Evolutionary conservation across 176 grass and related monocot species (phyloP).

Genomic region (Triticum timopheevii): DNA sequence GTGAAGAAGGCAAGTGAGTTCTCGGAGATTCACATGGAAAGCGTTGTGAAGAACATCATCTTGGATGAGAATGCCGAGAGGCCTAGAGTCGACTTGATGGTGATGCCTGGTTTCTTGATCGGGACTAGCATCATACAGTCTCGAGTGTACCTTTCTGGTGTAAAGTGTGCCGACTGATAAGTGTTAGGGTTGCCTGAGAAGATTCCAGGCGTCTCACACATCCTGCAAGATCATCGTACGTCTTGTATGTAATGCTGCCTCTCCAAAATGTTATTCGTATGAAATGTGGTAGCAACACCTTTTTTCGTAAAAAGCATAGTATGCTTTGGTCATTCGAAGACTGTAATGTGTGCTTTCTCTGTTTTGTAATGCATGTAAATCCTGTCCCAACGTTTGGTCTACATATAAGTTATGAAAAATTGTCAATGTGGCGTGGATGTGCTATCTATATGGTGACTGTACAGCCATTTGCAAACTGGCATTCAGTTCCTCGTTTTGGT

Average conservation of each 20-base stretch:
- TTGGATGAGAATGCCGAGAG: slow-evolving; percentile 47
- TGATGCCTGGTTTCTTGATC: slow-evolving; percentile 93
- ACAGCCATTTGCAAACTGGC: not conserved
- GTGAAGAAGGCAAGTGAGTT: slow-evolving; percentile 67
- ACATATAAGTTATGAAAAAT: not conserved
- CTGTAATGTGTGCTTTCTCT: not conserved
- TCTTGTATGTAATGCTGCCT: slow-evolving; percentile 20
- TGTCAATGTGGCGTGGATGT: not conserved
- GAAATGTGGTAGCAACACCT: not conserved
- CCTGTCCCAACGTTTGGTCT: not conserved
- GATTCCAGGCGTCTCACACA: not conserved
- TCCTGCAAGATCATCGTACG: not conserved
- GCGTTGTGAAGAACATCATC: slow-evolving; percentile 67
- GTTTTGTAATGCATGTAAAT: slow-evolving; percentile 12
- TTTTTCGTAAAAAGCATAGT: not conserved
- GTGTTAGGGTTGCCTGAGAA: not conserved
- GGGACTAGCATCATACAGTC: slow-evolving; percentile 63
- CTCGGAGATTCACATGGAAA: slow-evolving; percentile 89
- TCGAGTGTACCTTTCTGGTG: slow-evolving; percentile 71
- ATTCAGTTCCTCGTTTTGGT: not conserved
- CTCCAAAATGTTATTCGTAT: not conserved
- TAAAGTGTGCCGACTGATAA: slow-evolving; percentile 60
- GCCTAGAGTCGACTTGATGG: slow-evolving; percentile 83
- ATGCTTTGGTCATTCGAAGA: slow-evolving; percentile 1
- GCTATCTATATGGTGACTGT: not conserved